Conservation (phyloP, 2,329 filamentous ascomycete species). For the Trichoderma sp. region DNA sequence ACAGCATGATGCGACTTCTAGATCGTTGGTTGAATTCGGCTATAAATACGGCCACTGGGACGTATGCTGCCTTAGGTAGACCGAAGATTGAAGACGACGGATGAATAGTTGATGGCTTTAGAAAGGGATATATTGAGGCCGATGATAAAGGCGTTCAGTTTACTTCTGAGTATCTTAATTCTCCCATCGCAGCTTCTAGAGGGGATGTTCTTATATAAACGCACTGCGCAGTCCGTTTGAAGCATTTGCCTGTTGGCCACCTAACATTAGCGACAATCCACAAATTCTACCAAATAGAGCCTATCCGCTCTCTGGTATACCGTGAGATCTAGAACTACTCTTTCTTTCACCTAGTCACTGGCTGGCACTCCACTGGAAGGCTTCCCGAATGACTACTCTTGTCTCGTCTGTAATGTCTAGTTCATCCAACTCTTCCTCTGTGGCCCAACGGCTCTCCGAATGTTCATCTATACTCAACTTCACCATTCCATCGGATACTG, state of each 20-base stretch:
- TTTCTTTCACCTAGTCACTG: neutral
- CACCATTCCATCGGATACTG: neutral
- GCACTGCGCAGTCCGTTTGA: neutral
- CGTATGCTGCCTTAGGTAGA: neutral
- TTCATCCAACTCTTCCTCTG: neutral
- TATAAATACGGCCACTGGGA: neutral
- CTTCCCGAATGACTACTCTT: neutral
- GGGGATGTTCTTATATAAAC: neutral
- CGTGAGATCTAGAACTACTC: neutral
- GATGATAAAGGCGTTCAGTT: neutral
- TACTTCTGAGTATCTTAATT: neutral
- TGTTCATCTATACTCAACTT: neutral
- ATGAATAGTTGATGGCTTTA: neutral
- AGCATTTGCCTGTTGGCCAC: too few relatives aligned
- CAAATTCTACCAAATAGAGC: too few relatives aligned
- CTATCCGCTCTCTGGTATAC: neutral
- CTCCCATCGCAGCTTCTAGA: neutral
- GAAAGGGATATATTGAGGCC: neutral
- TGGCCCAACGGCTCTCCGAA: neutral
- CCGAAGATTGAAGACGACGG: neutral
- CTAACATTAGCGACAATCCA: too few relatives aligned
- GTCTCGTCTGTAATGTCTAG: neutral
- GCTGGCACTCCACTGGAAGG: neutral
- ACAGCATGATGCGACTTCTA: neutral
- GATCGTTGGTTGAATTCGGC: neutral